phyloP scores from a whole-genome alignment of 2,329 filamentous ascomycete genomes.

The Arthrobotrys sinensis region DNA sequence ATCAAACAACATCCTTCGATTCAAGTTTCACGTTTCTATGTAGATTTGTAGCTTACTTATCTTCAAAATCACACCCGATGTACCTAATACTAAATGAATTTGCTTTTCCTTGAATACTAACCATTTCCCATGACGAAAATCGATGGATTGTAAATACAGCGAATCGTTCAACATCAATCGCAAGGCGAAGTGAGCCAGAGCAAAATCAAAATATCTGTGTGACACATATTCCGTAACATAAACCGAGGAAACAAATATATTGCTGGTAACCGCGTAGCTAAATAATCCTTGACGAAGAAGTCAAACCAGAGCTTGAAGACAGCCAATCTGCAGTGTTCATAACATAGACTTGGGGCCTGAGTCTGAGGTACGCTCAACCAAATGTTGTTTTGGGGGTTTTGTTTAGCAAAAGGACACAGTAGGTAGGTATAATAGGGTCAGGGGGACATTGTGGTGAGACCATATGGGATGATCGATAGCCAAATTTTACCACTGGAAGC shows the following conservation, averaged over 20 bases:
- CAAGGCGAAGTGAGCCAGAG: background rate
- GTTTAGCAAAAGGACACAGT: background rate
- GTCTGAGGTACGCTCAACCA: background rate
- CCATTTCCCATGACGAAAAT: background rate
- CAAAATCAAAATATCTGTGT: background rate
- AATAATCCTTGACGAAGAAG: background rate
- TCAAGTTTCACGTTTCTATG: no score
- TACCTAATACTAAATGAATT: no score
- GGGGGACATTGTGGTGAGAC: background rate
- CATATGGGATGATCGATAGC: background rate
- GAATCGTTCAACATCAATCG: background rate
- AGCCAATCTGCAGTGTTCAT: background rate
- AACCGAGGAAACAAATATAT: slow-evolving; percentile 15
- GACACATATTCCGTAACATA: slow-evolving; percentile 1
- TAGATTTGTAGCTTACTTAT: no score
- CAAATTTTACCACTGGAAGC: background rate
- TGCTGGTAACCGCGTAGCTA: background rate
- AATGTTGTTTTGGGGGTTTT: background rate
- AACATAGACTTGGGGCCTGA: background rate
- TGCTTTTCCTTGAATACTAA: no score
- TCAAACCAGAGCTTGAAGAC: background rate
- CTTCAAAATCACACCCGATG: no score
- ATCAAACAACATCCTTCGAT: no score
- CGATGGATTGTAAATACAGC: background rate
- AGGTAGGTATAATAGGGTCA: background rate